phyloP scores from a whole-genome alignment of 2,329 filamentous ascomycete species.

The Aurifilum marmelostoma region DNA sequence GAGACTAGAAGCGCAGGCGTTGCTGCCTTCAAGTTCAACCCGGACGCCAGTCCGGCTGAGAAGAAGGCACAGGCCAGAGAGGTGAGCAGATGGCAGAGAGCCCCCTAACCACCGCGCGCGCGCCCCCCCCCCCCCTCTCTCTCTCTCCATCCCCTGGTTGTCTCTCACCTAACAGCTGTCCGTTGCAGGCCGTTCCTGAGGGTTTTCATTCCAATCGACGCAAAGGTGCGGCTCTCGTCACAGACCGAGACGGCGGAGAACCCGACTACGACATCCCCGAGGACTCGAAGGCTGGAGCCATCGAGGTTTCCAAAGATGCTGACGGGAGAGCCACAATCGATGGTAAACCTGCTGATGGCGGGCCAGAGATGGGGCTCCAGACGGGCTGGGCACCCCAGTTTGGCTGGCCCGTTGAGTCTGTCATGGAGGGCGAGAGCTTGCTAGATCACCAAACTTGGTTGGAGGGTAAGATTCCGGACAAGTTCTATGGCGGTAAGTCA shows the following conservation, averaged over 20 bases:
- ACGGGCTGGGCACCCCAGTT: constrained; percentile 92
- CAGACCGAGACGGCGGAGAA: constrained; percentile 73
- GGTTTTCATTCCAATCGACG: constrained; percentile 64
- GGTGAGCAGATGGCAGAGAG: constrained; percentile 60
- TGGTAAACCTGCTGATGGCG: constrained; percentile 57
- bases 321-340: constrained; percentile 53
- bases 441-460: constrained; percentile 88
- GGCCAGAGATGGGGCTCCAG: constrained; percentile 55
- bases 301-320: constrained; percentile 57
- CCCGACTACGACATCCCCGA: constrained; percentile 78
- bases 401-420: constrained; percentile 66
- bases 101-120: no score
- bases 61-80: constrained; percentile 80
- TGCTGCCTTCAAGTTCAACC: constrained; percentile 83
- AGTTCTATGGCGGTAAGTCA: constrained; percentile 79
- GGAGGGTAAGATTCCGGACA: constrained; percentile 82
- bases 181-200: constrained; percentile 61
- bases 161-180: constrained; percentile 6
- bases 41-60: constrained; percentile 78
- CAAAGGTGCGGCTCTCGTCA: constrained; percentile 72
- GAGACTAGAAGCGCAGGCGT: constrained; percentile 80
- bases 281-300: constrained; percentile 69
- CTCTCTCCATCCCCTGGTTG: no score
- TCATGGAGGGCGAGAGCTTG: constrained; percentile 66
- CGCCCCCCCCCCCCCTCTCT: not conserved